These are phyloP conservation scores for Heliamphora pulchella DNA, from an alignment of 179 eudicot genomes.

Conservation along the genomic window DNA sequence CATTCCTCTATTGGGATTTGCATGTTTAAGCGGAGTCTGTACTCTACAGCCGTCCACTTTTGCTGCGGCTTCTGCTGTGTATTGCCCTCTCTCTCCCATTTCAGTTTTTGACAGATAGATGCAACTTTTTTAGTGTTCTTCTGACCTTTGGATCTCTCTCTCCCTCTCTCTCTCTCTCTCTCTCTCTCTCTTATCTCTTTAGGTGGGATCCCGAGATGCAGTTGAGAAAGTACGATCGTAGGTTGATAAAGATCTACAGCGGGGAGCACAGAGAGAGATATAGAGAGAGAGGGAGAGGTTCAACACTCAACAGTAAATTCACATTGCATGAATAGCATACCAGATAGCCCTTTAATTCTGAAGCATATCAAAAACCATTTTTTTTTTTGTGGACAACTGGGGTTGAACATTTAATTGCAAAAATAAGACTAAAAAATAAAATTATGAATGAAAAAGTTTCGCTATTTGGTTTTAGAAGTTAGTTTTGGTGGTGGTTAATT, in stretches of 20 bases:
- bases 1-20: constrained; percentile 14
- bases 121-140: constrained; percentile 14
- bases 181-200: not conserved
- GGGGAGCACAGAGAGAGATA: not conserved
- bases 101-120: constrained; percentile 3
- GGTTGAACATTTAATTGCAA: too few relatives aligned
- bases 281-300: too few relatives aligned
- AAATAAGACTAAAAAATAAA: too few relatives aligned
- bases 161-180: not conserved
- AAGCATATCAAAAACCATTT: too few relatives aligned
- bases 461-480: too few relatives aligned
- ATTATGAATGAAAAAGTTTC: too few relatives aligned
- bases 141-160: constrained; percentile 1
- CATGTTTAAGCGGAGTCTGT: constrained; percentile 19
- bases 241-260: constrained; percentile 10
- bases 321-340: too few relatives aligned
- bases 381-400: too few relatives aligned
- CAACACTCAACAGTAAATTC: too few relatives aligned
- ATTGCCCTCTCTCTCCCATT: not conserved
- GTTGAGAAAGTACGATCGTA: constrained; percentile 12
- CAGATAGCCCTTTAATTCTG: too few relatives aligned
- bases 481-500: too few relatives aligned
- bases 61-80: constrained; percentile 21
- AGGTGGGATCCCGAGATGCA: constrained; percentile 12
- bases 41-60: constrained; percentile 25